These are phyloP conservation scores for Sphagnum tenellum DNA, from an alignment of 225 moss, liverwort and hornwort genomes.

Conservation along the genomic window DNA sequence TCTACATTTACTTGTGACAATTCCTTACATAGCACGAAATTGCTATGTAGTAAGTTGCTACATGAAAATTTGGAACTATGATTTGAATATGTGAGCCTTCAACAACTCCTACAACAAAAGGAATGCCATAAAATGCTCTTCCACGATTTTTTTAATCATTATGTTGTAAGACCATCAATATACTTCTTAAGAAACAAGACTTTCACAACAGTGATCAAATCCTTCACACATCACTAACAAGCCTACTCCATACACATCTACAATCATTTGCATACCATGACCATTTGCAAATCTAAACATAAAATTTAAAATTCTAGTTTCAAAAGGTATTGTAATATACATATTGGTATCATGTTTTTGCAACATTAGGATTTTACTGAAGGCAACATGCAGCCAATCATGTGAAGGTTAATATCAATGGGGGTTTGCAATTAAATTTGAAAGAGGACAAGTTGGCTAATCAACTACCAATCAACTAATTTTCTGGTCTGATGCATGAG, in stretches of 20 bases:
- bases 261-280: not conserved
- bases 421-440: no score
- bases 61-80: not conserved
- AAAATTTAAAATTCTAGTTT: no score
- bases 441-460: no score
- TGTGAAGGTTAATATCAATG: no score
- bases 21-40: not conserved
- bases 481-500: no score
- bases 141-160: not conserved
- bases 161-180: not conserved
- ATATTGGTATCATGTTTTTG: no score
- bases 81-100: conserved; percentile 6
- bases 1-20: not conserved
- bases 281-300: not conserved
- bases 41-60: not conserved
- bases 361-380: no score
- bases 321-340: no score
- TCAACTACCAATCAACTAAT: no score
- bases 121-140: conserved; percentile 1
- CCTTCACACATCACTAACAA: not conserved
- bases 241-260: not conserved
- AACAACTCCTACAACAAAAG: conserved; percentile 1
- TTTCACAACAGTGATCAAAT: not conserved
- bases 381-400: no score
- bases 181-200: not conserved